Evolutionary conservation across 805 yeast genomes (phyloP).

Genomic region (Millerozyma acaciae): DNA sequence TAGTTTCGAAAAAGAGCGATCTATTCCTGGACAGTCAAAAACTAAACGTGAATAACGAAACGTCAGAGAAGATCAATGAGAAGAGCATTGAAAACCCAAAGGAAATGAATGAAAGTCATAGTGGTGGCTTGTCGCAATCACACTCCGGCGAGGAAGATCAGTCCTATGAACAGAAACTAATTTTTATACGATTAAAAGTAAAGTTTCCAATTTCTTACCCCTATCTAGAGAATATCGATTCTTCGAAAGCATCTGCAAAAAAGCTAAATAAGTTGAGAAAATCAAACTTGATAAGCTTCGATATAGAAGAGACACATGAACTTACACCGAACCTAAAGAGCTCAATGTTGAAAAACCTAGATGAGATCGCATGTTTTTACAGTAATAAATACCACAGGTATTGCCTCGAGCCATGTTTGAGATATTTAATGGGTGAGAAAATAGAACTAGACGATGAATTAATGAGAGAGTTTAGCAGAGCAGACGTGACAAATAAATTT

Average conservation of each 20-base stretch:
- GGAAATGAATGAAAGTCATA: background rate
- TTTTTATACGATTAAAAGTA: slow-evolving; percentile 69
- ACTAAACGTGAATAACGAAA: background rate
- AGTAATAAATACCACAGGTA: slow-evolving; percentile 52
- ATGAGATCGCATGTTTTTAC: slow-evolving; percentile 53
- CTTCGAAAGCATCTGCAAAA: slow-evolving; percentile 6
- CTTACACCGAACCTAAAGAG: slow-evolving; percentile 45
- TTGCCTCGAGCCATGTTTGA: slow-evolving; percentile 75
- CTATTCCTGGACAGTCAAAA: background rate
- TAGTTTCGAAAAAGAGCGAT: background rate
- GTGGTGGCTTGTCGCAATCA: too few species aligned
- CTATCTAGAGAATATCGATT: slow-evolving; percentile 24
- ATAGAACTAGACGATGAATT: slow-evolving; percentile 40
- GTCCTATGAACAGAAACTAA: slow-evolving; percentile 34
- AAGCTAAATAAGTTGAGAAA: slow-evolving; percentile 17
- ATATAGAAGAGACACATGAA: slow-evolving; percentile 78
- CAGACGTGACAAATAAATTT: slow-evolving; percentile 17
- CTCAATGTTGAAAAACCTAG: slow-evolving; percentile 49
- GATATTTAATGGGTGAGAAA: slow-evolving; percentile 79
- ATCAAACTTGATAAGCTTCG: slow-evolving; percentile 36
- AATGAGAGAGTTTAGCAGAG: slow-evolving; percentile 11
- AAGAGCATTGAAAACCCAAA: background rate
- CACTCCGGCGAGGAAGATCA: background rate
- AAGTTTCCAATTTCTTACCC: slow-evolving; percentile 77
- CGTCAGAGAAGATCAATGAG: slow-evolving; percentile 2